Base-by-base conservation (phyloP, 2,329 filamentous ascomycete species). In the Penicillium olsonii region DNA sequence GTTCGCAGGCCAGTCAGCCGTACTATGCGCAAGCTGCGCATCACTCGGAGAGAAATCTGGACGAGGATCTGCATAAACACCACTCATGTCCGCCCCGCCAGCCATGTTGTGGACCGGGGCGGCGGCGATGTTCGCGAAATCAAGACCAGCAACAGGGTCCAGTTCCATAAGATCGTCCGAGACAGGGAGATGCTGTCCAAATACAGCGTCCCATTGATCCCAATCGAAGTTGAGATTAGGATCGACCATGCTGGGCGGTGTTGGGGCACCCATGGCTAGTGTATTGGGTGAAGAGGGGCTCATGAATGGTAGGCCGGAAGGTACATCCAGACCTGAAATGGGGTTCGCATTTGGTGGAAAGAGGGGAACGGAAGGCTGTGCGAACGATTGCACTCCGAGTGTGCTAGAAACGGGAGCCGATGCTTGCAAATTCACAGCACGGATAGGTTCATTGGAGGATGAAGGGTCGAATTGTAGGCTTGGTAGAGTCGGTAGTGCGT, bases 171-270 rank as follows among this genome's bases (percentile, higher is more conserved):
- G 50, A 29, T 74, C 72, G 50, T 74, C 72, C 0, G 72, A 67
- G 15, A 75, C 69, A 12, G 71, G 70, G 11, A 75, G 59, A 50
- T 75, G 73, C 45, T 76, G 73, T 2, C 74, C 74, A 43, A 77
- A 77, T 2, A 77, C 73, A 6, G 74, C 71, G 44, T 77, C 75
- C 75, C 75, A 77, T 55, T 75, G 68, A 45, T 76, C 75, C 75
- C 75, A 77, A 58, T 77, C 74, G 55, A 77, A 77, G 45, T 74
- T 70, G 17, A 74, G 45, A 38, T 73, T 74, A 8, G 70, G 67
- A 17, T 72, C 71, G 8, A 71, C 57, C 64, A 71, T 67, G 2
- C 66, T 70, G 1, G 68, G 65, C 0, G 66, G 69, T 11, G 68
- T 72, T 20, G 66, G 64, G 19, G 60, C 59, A 10, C 53, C 51